Percentiles rank a stretch among this genome's conserved stretches.
phyloP scores from a whole-genome alignment of 2,329 filamentous ascomycete genomes.

The Aphanocladium album region DNA sequence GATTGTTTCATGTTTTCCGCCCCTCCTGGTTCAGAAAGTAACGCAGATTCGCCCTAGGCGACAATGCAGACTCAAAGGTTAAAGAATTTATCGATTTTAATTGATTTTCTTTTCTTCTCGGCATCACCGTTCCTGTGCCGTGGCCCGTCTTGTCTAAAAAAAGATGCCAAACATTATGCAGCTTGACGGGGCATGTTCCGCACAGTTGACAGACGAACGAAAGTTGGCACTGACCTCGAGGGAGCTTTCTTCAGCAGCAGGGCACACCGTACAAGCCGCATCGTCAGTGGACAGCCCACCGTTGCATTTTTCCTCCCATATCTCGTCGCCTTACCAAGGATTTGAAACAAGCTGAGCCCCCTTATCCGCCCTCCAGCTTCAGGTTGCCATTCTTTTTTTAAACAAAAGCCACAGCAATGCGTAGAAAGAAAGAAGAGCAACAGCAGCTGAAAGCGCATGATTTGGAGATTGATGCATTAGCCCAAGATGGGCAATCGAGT shows the following conservation, averaged over 20 bases:
- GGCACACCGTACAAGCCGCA: neutral
- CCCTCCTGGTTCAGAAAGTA: neutral
- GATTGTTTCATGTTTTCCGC: conserved; percentile 1
- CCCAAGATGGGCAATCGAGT: too few relatives aligned
- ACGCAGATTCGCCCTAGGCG: neutral
- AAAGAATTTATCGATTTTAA: neutral
- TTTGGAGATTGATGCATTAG: neutral
- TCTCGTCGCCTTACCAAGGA: neutral
- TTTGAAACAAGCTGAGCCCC: conserved; percentile 2
- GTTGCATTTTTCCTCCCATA: neutral
- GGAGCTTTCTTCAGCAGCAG: neutral
- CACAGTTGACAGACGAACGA: conserved; percentile 6
- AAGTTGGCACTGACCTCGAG: neutral
- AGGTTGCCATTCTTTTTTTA: conserved; percentile 10
- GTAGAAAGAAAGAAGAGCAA: neutral
- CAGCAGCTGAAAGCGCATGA: neutral
- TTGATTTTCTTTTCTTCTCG: neutral
- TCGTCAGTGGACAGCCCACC: too few relatives aligned
- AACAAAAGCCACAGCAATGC: neutral
- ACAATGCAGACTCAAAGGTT: neutral
- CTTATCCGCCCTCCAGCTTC: neutral
- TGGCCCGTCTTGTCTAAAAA: neutral
- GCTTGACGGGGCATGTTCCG: conserved; percentile 1
- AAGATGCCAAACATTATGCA: conserved; percentile 3
- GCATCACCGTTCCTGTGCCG: neutral